These are phyloP conservation scores for Rhypophila decipiens DNA, from an alignment of 495 filamentous ascomycete species.

Conservation along the genomic window DNA sequence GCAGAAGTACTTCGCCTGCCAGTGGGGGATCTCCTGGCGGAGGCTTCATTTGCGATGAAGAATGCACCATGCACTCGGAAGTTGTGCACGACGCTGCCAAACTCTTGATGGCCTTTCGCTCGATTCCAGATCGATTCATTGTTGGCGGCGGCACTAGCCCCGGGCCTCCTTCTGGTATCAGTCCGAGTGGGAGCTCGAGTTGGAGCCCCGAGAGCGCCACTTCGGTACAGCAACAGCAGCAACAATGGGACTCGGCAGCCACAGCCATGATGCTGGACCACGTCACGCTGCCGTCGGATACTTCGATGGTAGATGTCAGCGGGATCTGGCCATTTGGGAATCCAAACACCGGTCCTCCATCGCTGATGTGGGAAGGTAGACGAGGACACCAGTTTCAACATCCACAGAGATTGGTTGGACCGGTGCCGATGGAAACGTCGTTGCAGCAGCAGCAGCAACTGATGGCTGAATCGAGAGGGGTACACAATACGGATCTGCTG, in stretches of 20 bases:
- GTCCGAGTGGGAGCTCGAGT: neutral
- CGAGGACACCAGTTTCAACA: too few species aligned
- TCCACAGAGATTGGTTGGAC: neutral
- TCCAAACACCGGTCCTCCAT: too few species aligned
- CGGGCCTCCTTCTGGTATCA: neutral
- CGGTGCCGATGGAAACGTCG: neutral
- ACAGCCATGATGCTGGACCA: neutral
- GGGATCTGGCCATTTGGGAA: neutral
- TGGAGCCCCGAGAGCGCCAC: constrained; percentile 7
- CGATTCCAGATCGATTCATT: constrained; percentile 8
- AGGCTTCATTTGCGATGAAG: constrained; percentile 17
- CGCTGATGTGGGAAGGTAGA: too few species aligned
- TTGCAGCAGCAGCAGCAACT: constrained; percentile 9
- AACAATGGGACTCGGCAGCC: neutral
- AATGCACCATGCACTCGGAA: constrained; percentile 21
- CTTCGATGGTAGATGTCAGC: neutral
- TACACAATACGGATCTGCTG: constrained; percentile 24
- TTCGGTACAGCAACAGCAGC: neutral
- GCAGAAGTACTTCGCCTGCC: constrained; percentile 13
- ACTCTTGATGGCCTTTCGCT: constrained; percentile 15
- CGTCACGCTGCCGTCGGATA: too few species aligned
- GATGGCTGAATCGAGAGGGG: constrained; percentile 5
- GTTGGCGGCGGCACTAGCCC: neutral
- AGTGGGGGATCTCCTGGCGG: constrained; percentile 8
- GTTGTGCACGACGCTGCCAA: constrained; percentile 23